A percentile compares a stretch with the other conserved stretches of the same genome.
phyloP scores from a whole-genome alignment of 345 rosid genomes.

The Citrus inodora region DNA sequence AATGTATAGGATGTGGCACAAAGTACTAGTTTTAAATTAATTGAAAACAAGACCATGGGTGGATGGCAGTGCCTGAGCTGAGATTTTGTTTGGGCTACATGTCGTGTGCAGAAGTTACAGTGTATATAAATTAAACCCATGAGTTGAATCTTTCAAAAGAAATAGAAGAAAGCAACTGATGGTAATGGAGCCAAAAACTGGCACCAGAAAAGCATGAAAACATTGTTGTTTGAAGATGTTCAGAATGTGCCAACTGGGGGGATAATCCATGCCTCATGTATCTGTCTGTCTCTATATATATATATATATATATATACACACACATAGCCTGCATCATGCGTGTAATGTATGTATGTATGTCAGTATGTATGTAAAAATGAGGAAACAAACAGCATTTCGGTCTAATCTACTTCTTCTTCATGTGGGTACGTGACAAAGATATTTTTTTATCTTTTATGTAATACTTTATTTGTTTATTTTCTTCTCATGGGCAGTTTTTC shows the following conservation, averaged over 20 bases:
- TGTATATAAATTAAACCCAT: too few relatives aligned
- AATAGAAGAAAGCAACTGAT: neutral
- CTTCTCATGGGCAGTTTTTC: neutral
- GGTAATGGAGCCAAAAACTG: conserved; percentile 4
- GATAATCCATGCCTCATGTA: neutral
- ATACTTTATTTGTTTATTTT: neutral
- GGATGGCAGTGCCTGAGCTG: neutral
- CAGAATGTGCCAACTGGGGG: conserved; percentile 19
- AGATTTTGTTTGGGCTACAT: conserved; percentile 7
- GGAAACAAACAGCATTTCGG: conserved; percentile 9
- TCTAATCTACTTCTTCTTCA: neutral
- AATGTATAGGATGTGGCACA: too few relatives aligned
- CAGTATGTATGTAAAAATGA: neutral
- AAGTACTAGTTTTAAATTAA: neutral
- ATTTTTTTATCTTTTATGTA: neutral
- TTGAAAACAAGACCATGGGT: neutral
- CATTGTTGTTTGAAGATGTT: neutral
- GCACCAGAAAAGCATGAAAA: conserved; percentile 4
- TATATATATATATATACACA: too few relatives aligned
- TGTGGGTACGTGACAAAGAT: neutral
- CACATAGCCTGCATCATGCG: too few relatives aligned
- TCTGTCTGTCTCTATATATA: too few relatives aligned
- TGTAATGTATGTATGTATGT: neutral
- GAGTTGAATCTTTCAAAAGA: conserved; percentile 14
- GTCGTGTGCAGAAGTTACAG: neutral